Evolutionary conservation across 2,329 filamentous ascomycete genomes (phyloP), one percentile per base, ranked within the genome.

Genomic region (Phialophora expanda): DNA sequence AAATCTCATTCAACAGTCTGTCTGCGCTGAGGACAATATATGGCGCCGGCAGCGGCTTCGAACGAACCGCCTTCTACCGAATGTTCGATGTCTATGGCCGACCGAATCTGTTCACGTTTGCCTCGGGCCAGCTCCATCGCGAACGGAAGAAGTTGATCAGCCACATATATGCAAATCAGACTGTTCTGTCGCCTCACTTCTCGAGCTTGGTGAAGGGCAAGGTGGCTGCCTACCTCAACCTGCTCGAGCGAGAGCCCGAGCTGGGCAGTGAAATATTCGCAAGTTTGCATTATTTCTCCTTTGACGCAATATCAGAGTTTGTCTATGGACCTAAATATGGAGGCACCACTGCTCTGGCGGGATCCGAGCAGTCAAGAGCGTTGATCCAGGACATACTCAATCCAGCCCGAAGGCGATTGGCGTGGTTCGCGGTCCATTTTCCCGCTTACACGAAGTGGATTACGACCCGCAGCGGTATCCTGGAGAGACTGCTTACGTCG

Each of bases 231-330:
- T 85, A 78, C 64, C 62, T 85, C 62, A 51, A 76, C 0, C 71
- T 84, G 9, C 59, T 85, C 20, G 75, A 81, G 58, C 60, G 57
- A 3, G 75, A 80, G 20, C 70, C 74, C 3, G 73, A 74, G 0
- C 66, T 67, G 1, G 73, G 75, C 2, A 75, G 76, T 28, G 81
- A 85, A 66, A 81, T 83, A 32, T 85, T 85, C 67, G 71, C 72
- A 1, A 82, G 76, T 58, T 73, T 86, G 24, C 84, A 86, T 72
- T 86, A 82, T 71, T 86, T 81, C 72, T 81, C 81, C 11, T 75
- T 86, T 12, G 83, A 86, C 71, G 79, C 75, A 57, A 85, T 86
- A 66, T 84, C 83, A 0, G 76, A 78, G 4, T 85, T 86, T 56
- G 71, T 86, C 0, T 86, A 85, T 64, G 83, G 83, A 1, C 69